phyloP scores from a whole-genome alignment of 164 flowering plant genomes.

The Aristolochia fimbriata region DNA sequence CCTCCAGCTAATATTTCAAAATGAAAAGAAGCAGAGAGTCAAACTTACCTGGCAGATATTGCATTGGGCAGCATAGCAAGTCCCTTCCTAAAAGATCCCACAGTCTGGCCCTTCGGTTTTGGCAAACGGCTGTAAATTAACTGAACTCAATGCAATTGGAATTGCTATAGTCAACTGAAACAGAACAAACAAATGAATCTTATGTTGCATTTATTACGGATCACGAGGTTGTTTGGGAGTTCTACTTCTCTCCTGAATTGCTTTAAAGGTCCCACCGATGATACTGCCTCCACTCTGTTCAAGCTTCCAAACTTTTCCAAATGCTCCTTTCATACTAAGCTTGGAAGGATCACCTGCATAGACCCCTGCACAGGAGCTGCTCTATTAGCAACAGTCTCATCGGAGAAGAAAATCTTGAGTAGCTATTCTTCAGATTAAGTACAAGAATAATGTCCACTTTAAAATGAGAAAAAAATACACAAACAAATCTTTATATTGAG shows the following conservation, averaged over 20 bases:
- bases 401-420: not conserved
- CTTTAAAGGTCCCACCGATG: constrained; percentile 72
- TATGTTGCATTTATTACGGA: constrained; percentile 37
- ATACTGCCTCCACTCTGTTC: constrained; percentile 91
- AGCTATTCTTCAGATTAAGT: not conserved
- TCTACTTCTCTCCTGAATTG: constrained; percentile 54
- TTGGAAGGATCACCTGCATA: constrained; percentile 98
- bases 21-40: not conserved
- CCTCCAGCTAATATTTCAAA: no score
- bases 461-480: not conserved
- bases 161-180: constrained; percentile 2
- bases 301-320: constrained; percentile 92
- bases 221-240: constrained; percentile 62
- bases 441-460: not conserved
- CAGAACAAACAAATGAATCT: constrained; percentile 3
- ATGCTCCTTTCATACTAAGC: constrained; percentile 96
- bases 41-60: constrained; percentile 52
- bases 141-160: constrained; percentile 4
- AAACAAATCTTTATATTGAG: not conserved
- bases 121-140: constrained; percentile 60
- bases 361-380: constrained; percentile 49
- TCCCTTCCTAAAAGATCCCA: constrained; percentile 90
- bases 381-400: constrained; percentile 1
- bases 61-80: constrained; percentile 79
- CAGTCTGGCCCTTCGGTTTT: constrained; percentile 91